Evolutionary conservation across 768 basidiomycete genomes (phyloP), one percentile per base, ranked within the genome.

Genomic region (Tubosaeta brunneosetosa): DNA sequence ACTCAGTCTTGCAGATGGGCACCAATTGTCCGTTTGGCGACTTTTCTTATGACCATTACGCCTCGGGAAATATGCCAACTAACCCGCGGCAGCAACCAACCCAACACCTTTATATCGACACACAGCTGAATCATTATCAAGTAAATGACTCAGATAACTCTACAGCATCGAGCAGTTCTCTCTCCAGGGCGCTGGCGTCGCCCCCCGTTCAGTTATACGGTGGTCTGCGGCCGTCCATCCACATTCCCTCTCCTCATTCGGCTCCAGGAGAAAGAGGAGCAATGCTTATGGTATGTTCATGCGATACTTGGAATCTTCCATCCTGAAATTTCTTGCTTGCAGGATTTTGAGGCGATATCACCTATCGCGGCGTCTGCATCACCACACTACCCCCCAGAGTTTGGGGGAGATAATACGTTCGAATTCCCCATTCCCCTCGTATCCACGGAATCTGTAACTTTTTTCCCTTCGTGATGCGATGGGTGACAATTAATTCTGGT

Each of bases 51-150:
- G 8, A 4, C 29, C 50, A 42, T 3, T 19, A 27, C 10, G 3
- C 26, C 19, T 31, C 17, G 6, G 51, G 11, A 2, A 51, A 26
- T 13, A 10, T 36, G 12, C 3, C 51, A 25, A 29, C 14, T 22
- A 43, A 22, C 22, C 57, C 53, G 31, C 55, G 52, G 10, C 57
- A 50, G 8, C 61, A 48, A 31, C 17, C 3, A 17, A 52, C 34
- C 32, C 54, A 44, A 12, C 54, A n/a, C 10, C 66, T 67, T 37
- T 38, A 52, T 12, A 55, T 67, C 7, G 1, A 64, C 27, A 68
- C 66, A 3, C 52, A 53, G 40, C 29, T 67, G 36, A 37, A 17
- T 25, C 12, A 37, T 19, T 38, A 10, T 40, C 53, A 16, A 14
- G 22, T 43, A 7, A 32, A 45, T 26, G 65, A 62, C 29, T 29